Percentiles rank a stretch among this genome's conserved stretches.
phyloP scores from a whole-genome alignment of 1,139 yeast species.

The Candida sp. region DNA sequence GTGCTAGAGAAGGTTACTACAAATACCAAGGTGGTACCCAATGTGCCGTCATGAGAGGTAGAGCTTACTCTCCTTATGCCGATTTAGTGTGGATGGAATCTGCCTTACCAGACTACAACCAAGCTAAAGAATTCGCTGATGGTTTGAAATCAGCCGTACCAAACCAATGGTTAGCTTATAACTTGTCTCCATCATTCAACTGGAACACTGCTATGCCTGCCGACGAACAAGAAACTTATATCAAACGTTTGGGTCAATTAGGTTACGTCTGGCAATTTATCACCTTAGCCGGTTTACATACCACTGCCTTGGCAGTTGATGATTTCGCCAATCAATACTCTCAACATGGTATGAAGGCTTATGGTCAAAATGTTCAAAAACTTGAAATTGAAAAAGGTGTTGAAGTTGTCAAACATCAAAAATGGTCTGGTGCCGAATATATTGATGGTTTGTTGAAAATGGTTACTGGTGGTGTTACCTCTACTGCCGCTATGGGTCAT shows the following conservation, averaged over 20 bases:
- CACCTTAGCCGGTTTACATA: constrained; percentile 95
- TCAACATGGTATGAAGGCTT: constrained; percentile 91
- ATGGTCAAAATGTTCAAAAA: constrained; percentile 83
- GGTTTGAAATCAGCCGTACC: constrained; percentile 85
- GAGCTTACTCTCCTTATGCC: constrained; percentile 93
- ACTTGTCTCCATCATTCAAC: constrained; percentile 96
- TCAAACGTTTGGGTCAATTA: constrained; percentile 78
- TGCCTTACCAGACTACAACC: constrained; percentile 88
- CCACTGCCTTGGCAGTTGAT: constrained; percentile 91
- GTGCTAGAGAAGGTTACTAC: constrained; percentile 98
- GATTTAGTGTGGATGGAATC: constrained; percentile 99
- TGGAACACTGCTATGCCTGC: constrained; percentile 95
- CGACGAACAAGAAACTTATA: constrained; percentile 87
- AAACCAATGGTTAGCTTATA: constrained; percentile 93
- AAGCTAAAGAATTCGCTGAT: constrained; percentile 92
- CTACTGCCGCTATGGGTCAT: constrained; percentile 98
- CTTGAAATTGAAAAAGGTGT: constrained; percentile 88
- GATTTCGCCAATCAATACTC: constrained; percentile 78
- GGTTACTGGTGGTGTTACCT: constrained; percentile 92
- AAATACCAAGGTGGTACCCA: constrained; percentile 96
- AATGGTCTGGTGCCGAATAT: constrained; percentile 99
- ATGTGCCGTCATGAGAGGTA: constrained; percentile 97
- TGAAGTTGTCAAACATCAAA: constrained; percentile 96
- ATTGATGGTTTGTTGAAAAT: constrained; percentile 87
- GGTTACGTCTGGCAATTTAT: constrained; percentile 99